Evolutionary conservation across 1,139 yeast genomes (phyloP), one percentile per base, ranked within the genome.

Genomic region (Geotrichum fermentans): DNA sequence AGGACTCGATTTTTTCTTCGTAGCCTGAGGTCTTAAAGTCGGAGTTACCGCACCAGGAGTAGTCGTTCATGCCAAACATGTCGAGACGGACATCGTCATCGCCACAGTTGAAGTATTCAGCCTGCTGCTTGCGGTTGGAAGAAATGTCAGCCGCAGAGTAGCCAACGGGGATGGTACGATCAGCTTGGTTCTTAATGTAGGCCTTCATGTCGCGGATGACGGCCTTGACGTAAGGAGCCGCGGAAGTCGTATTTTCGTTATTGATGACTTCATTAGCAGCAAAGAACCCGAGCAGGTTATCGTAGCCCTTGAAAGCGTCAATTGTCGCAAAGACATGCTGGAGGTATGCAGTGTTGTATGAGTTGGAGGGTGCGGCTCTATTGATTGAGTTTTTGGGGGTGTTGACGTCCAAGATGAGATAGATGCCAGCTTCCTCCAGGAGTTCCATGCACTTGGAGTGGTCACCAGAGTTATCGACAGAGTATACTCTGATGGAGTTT

Each of bases 71-170:
- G 13, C 98, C 98, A 68, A 89, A 90, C 69, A 92, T 89, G 64
- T 92, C 98, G 45, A 87, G 84, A 79, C 78, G 41, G 43, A 79
- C 83, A 13, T 73, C 74, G 14, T 65, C 67, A 13, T 76, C 80
- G 26, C 79, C 74, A 61, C 97, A 92, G 67, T 86, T 92, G 61
- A 92, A 75, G 66, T 90, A 92, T 52, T 79, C 75, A 26, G 96
- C 87, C 53, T 88, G 75, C 57, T 67, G 63, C 63, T 64, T 64
- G 45, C 71, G 63, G 58, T 62, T 67, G 42, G 57, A 71, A 55
- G 89, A 73, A 62, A 88, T 95, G 67, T 94, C 98, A 2, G 97
- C 97, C 1, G 98, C 97, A 1, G 97, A 84, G 68, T 92, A 92
- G 0, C 98, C 98, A 30, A 92, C 95, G 0, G 97, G 98, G 39